phyloP scores from a whole-genome alignment of 768 basidiomycete genomes.

The Lactarius sanguifluus region DNA sequence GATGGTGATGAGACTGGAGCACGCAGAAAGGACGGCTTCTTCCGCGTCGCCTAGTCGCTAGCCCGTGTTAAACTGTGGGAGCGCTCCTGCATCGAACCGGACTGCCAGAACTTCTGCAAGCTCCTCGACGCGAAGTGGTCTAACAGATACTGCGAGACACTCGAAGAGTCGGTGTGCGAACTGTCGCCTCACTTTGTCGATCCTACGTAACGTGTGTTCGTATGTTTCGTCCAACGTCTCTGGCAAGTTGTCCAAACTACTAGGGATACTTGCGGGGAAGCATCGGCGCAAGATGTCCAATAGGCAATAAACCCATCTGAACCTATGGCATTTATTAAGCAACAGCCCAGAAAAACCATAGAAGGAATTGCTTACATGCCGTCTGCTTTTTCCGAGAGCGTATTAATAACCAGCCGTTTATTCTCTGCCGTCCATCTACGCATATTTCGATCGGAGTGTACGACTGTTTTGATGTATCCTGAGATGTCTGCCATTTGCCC shows the following conservation, averaged over 20 bases:
- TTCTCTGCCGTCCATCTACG: background rate
- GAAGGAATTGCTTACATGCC: background rate
- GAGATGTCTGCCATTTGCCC: no score
- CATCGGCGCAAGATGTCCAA: no score
- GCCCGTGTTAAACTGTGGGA: background rate
- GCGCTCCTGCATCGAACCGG: background rate
- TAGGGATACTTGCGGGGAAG: no score
- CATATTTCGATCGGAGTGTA: no score
- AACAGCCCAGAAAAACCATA: no score
- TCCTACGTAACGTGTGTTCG: background rate
- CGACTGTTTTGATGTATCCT: no score
- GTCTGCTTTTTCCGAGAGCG: background rate
- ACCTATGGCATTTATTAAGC: no score
- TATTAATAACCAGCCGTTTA: background rate
- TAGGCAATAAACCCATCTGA: no score
- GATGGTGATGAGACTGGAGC: conserved; percentile 8
- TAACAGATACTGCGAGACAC: conserved; percentile 5
- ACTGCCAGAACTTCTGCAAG: conserved; percentile 14
- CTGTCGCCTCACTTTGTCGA: background rate
- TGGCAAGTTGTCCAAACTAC: no score
- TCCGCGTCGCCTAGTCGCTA: conserved; percentile 9
- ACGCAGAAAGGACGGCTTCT: background rate
- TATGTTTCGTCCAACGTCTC: no score
- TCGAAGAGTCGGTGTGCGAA: conserved; percentile 14
- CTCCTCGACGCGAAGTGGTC: conserved; percentile 10